Evolutionary conservation across 139 green algal species (phyloP).

Genomic region (Haematococcus lacustris): DNA sequence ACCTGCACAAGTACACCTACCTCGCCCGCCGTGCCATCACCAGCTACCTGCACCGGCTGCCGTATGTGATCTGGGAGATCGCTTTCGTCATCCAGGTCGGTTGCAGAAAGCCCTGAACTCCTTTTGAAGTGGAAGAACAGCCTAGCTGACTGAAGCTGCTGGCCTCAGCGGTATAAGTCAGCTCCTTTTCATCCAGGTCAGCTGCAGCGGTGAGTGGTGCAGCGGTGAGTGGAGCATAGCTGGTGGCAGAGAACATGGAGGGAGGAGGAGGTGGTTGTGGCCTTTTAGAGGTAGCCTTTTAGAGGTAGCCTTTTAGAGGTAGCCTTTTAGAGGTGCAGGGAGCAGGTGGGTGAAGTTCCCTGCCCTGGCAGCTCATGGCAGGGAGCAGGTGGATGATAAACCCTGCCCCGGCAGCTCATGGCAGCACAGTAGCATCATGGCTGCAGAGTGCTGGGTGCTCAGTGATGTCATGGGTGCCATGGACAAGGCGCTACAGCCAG

Average conservation of each 20-base stretch:
- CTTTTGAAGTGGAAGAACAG: background rate
- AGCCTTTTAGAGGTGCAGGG: background rate
- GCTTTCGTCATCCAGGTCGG: slow-evolving; percentile 68
- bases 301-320: no score
- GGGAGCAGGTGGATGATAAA: no score
- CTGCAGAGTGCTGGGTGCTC: no score
- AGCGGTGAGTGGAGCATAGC: background rate
- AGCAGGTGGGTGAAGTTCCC: background rate
- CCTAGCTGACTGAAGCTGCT: background rate
- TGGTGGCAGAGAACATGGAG: background rate
- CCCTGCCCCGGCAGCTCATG: no score
- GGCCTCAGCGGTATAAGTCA: background rate
- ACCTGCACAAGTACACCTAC: slow-evolving; percentile 81
- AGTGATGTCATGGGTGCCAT: no score
- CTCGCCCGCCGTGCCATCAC: slow-evolving; percentile 62
- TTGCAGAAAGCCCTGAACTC: background rate
- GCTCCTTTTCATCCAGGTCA: background rate
- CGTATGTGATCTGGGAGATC: slow-evolving; percentile 64
- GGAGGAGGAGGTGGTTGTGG: background rate
- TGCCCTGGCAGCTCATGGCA: background rate
- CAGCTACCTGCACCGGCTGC: slow-evolving; percentile 31
- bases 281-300: background rate
- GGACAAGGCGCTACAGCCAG: no score
- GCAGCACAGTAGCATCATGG: no score
- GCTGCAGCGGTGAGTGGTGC: background rate